Base-by-base conservation (phyloP, 2,329 filamentous ascomycete genomes). In the Phoma sp. region DNA sequence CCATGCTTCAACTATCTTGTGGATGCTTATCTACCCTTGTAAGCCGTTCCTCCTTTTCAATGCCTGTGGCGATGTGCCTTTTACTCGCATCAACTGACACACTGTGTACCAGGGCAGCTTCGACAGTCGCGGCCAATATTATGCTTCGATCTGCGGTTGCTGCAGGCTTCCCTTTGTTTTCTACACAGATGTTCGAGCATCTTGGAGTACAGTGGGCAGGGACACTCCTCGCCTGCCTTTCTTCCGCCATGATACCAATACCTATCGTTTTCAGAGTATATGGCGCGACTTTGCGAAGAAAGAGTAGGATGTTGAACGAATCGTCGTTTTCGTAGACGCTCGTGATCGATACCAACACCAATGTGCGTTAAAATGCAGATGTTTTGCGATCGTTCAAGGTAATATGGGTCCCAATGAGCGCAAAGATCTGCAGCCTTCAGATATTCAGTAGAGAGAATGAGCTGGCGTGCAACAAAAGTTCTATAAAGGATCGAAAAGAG, bases 1-100 rank as follows among this genome's bases (percentile, higher is more conserved):
- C 39, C 47, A 3, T 42, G 47, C 18, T 43, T 50, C 32, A 50
- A 50, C 18, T 50, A 50, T 18, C 39, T 50, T 15, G 32, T 50
- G 11, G 47, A 50, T 43, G 32, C 47, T 17, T 50, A 37, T 7
- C 39, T 43, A 11, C 47, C 38, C 0, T 7, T 49, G 47, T 49
- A 36, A 42, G 47, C 42, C n/a, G n/a, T n/a, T n/a, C n/a, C n/a
- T n/a, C n/a, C n/a, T n/a, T n/a, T n/a, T n/a, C n/a, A n/a, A n/a
- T n/a, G n/a, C n/a, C n/a, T n/a, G n/a, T n/a, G n/a, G n/a, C n/a
- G n/a, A n/a, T n/a, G n/a, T n/a, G n/a, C n/a, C n/a, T n/a, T n/a
- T n/a, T n/a, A n/a, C n/a, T n/a, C n/a, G n/a, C n/a, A n/a, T n/a
- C n/a, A n/a, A n/a, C n/a, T n/a, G n/a, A n/a, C n/a, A n/a, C n/a